A percentile compares a stretch with the other conserved stretches of the same genome.
These are phyloP conservation scores for Strobilomyces confusus DNA, from an alignment of 768 basidiomycete species.

Conservation along the genomic window DNA sequence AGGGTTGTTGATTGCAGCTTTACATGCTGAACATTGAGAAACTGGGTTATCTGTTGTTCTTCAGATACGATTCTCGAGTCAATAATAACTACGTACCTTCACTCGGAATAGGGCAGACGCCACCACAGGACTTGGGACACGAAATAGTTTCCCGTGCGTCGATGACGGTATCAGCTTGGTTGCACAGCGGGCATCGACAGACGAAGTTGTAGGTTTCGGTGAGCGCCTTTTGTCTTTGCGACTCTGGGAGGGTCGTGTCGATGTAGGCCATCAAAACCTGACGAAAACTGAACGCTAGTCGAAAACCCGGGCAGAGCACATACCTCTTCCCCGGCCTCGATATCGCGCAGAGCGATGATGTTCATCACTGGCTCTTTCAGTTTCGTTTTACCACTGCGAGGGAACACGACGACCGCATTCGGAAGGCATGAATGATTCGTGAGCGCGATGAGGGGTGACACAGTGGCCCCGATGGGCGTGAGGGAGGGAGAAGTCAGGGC, in stretches of 20 bases:
- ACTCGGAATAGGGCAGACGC: conserved; percentile 53
- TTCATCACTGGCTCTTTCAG: conserved; percentile 61
- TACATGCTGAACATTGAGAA: conserved; percentile 55
- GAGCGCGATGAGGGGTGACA: conserved; percentile 75
- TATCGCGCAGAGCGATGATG: conserved; percentile 65
- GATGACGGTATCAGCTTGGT: conserved; percentile 15
- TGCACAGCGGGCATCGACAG: conserved; percentile 67
- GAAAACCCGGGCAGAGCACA: neutral
- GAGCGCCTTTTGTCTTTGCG: conserved; percentile 52
- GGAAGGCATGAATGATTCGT: conserved; percentile 88
- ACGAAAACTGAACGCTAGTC: neutral
- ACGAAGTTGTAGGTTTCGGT: conserved; percentile 73
- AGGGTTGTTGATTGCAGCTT: conserved; percentile 42
- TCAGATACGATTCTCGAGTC: neutral
- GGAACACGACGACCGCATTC: conserved; percentile 91
- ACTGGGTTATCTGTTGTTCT: conserved; percentile 41
- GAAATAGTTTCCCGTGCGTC: conserved; percentile 68
- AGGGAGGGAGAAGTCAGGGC: conserved; percentile 77
- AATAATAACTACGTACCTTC: conserved; percentile 43
- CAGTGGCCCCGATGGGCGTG: conserved; percentile 77
- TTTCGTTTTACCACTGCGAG: conserved; percentile 40
- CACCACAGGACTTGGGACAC: conserved; percentile 71
- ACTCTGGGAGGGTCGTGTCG: conserved; percentile 70
- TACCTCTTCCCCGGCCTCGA: conserved; percentile 70
- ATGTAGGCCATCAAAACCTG: conserved; percentile 83